phyloP scores from a whole-genome alignment of 768 basidiomycete species.

The Kockovaella imperatae region DNA sequence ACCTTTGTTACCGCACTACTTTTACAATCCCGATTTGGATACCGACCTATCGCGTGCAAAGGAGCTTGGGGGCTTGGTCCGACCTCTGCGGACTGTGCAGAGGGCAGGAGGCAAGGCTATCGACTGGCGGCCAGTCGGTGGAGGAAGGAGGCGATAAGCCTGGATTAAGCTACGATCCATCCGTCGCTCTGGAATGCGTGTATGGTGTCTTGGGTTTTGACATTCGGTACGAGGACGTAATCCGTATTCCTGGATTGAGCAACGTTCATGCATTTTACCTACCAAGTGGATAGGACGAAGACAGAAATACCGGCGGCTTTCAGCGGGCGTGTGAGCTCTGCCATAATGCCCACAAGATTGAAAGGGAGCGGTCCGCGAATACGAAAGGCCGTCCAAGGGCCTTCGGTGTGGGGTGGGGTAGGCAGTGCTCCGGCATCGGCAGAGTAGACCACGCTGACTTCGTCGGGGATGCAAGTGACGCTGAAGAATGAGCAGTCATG shows the following conservation, averaged over 20 bases:
- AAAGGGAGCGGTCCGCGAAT: too few species aligned
- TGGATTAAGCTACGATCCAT: constrained; percentile 1
- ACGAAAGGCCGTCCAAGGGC: too few species aligned
- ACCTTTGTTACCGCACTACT: constrained; percentile 43
- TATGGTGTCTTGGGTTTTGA: not conserved
- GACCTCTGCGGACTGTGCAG: constrained; percentile 38
- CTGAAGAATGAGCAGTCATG: too few species aligned
- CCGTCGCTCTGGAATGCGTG: constrained; percentile 1
- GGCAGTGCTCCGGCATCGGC: too few species aligned
- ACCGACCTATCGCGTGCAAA: constrained; percentile 31
- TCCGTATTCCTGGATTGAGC: constrained; percentile 5
- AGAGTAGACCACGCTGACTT: not conserved
- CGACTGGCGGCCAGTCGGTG: constrained; percentile 44
- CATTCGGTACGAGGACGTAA: constrained; percentile 4
- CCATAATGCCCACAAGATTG: too few species aligned
- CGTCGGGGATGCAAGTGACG: not conserved
- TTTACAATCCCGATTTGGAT: constrained; percentile 43
- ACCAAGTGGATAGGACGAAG: constrained; percentile 4
- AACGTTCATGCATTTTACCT: not conserved
- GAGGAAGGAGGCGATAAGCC: constrained; percentile 21
- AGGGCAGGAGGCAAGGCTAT: constrained; percentile 40
- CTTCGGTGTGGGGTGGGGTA: too few species aligned
- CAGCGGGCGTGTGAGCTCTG: constrained; percentile 1
- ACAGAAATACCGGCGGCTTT: not conserved
- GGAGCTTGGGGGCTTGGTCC: constrained; percentile 38